These are phyloP conservation scores for Russula brevipes DNA, from an alignment of 768 basidiomycete species.

Conservation along the genomic window DNA sequence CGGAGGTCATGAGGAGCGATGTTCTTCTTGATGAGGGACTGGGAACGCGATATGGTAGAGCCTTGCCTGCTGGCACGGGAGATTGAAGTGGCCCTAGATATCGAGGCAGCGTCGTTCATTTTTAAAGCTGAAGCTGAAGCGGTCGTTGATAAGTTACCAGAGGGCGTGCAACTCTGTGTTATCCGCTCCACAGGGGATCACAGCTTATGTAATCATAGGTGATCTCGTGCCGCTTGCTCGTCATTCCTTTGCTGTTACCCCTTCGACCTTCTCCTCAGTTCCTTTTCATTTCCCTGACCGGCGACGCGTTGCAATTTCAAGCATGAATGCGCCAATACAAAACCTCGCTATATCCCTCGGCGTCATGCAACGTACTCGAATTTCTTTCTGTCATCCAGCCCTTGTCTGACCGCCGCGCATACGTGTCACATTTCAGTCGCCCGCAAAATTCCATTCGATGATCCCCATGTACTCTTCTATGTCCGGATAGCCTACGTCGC, in stretches of 20 bases:
- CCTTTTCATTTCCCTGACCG: neutral
- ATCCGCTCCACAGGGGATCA: neutral
- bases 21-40: constrained; percentile 92
- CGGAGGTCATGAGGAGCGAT: constrained; percentile 84
- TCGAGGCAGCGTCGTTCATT: constrained; percentile 44
- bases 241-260: neutral
- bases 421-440: constrained; percentile 53
- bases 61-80: constrained; percentile 59
- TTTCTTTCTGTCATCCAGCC: neutral
- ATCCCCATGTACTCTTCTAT: constrained; percentile 74
- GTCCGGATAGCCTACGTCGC: constrained; percentile 80
- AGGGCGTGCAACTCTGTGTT: neutral
- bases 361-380: constrained; percentile 75
- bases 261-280: neutral
- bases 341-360: constrained; percentile 88
- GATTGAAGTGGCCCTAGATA: constrained; percentile 68
- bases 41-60: constrained; percentile 71
- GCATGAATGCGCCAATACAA: constrained; percentile 24
- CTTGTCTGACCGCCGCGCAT: constrained; percentile 12
- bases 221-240: neutral
- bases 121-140: constrained; percentile 22
- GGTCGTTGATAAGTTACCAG: neutral
- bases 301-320: neutral
- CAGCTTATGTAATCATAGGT: neutral
- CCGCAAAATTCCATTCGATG: constrained; percentile 84